phyloP scores from a whole-genome alignment of 2,329 filamentous ascomycete genomes.

The Hymenoscyphus occultus region DNA sequence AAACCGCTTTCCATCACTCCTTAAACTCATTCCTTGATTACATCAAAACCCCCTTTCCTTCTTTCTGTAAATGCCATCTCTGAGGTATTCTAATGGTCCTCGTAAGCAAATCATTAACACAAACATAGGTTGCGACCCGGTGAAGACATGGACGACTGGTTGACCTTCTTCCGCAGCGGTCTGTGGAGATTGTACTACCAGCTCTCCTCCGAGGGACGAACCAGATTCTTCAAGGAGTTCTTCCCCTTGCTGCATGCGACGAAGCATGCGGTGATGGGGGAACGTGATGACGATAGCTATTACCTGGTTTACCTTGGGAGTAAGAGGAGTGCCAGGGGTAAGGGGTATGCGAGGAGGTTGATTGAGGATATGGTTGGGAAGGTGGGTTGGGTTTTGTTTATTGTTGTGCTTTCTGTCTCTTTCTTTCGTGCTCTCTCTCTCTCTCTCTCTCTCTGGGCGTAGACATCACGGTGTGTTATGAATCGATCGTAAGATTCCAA shows the following conservation, averaged over 20 bases:
- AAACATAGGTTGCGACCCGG: constrained; percentile 68
- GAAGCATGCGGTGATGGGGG: constrained; percentile 66
- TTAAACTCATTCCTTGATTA: neutral
- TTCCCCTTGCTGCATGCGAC: constrained; percentile 70
- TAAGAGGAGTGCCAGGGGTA: constrained; percentile 64
- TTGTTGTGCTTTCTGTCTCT: neutral
- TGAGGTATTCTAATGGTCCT: too few relatives aligned
- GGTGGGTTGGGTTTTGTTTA: constrained; percentile 44
- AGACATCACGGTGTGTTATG: too few relatives aligned
- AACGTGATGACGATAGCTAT: constrained; percentile 65
- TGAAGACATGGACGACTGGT: constrained; percentile 68
- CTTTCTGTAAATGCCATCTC: too few relatives aligned
- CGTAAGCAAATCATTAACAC: neutral
- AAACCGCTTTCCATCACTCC: neutral
- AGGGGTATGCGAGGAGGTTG: constrained; percentile 69
- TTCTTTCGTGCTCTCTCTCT: neutral
- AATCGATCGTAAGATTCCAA: neutral
- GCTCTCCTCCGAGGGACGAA: constrained; percentile 67
- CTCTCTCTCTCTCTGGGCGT: neutral
- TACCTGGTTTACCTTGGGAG: constrained; percentile 84
- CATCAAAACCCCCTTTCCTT: neutral
- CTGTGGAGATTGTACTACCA: constrained; percentile 76
- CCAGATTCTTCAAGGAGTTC: constrained; percentile 75
- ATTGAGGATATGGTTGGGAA: constrained; percentile 65
- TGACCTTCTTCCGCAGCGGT: constrained; percentile 69